Conservation (phyloP, 495 filamentous ascomycete species). For the Lasiosphaeria ovina region DNA sequence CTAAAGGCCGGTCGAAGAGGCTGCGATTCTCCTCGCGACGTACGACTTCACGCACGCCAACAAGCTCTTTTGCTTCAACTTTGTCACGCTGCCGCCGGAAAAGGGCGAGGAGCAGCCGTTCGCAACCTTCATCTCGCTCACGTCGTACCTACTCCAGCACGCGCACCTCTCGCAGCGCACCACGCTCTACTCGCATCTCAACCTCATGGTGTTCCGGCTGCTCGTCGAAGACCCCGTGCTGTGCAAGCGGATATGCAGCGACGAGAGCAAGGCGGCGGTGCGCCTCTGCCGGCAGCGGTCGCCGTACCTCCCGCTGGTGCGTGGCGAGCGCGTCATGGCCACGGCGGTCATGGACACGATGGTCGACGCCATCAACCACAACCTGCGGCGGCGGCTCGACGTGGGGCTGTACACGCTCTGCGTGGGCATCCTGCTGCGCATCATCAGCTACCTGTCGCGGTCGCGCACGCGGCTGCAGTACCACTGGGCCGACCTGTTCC, state of each 20-base stretch:
- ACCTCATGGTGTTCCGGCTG: slow-evolving; percentile 78
- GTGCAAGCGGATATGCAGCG: slow-evolving; percentile 81
- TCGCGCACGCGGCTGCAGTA: slow-evolving; percentile 75
- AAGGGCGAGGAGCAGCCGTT: slow-evolving; percentile 75
- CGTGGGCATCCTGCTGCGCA: slow-evolving; percentile 75
- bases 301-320: slow-evolving; percentile 77
- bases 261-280: slow-evolving; percentile 71
- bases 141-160: slow-evolving; percentile 91
- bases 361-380: slow-evolving; percentile 90
- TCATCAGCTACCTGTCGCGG: slow-evolving; percentile 78
- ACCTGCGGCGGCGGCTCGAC: slow-evolving; percentile 81
- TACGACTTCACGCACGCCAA: slow-evolving; percentile 95
- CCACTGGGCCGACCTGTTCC: slow-evolving; percentile 96
- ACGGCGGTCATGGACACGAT: slow-evolving; percentile 79
- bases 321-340: slow-evolving; percentile 66
- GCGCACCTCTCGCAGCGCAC: slow-evolving; percentile 79
- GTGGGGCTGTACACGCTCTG: slow-evolving; percentile 77
- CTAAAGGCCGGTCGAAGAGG: slow-evolving; percentile 73
- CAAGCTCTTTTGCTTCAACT: slow-evolving; percentile 87
- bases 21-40: slow-evolving; percentile 74
- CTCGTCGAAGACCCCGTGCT: slow-evolving; percentile 82
- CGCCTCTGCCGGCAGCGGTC: slow-evolving; percentile 88
- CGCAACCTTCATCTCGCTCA: slow-evolving; percentile 77
- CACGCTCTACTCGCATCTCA: slow-evolving; percentile 77
- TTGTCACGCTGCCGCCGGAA: slow-evolving; percentile 63